These are phyloP conservation scores for Chenopodium quinoa DNA, from an alignment of 148 eudicot species.

Conservation along the genomic window DNA sequence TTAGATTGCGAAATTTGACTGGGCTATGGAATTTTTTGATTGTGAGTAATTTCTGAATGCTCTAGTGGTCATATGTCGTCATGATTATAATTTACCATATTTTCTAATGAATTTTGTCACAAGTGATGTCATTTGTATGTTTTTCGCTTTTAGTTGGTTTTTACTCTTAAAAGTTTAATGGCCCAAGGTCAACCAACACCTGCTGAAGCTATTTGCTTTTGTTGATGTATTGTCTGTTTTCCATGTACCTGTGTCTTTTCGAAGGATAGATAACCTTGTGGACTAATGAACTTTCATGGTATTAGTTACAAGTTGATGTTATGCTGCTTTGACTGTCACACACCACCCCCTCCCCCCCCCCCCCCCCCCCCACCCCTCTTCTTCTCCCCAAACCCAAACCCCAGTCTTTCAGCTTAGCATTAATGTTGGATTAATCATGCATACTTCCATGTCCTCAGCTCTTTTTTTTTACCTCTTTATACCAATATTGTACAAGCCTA, in stretches of 20 bases:
- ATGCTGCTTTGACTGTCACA: background rate
- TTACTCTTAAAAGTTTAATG: background rate
- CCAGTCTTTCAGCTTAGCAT: background rate
- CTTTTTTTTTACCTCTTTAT: background rate
- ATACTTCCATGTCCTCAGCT: background rate
- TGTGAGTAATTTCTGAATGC: background rate
- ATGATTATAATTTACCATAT: background rate
- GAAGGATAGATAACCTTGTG: background rate
- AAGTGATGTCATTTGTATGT: background rate
- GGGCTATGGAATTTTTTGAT: background rate
- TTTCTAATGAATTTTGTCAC: background rate
- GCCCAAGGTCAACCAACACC: background rate
- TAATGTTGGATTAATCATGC: background rate
- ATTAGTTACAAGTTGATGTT: background rate
- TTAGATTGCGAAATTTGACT: background rate
- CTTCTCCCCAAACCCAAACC: background rate
- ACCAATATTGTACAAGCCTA: background rate
- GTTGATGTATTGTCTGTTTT: background rate
- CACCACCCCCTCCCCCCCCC: background rate
- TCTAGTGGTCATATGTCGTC: background rate
- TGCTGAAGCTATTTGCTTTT: background rate
- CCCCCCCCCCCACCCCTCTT: background rate
- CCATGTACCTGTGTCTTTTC: background rate
- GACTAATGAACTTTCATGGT: background rate
- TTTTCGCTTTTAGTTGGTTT: background rate